phyloP scores from a whole-genome alignment of 495 filamentous ascomycete species.

The Antarctomyces pellizariae region DNA sequence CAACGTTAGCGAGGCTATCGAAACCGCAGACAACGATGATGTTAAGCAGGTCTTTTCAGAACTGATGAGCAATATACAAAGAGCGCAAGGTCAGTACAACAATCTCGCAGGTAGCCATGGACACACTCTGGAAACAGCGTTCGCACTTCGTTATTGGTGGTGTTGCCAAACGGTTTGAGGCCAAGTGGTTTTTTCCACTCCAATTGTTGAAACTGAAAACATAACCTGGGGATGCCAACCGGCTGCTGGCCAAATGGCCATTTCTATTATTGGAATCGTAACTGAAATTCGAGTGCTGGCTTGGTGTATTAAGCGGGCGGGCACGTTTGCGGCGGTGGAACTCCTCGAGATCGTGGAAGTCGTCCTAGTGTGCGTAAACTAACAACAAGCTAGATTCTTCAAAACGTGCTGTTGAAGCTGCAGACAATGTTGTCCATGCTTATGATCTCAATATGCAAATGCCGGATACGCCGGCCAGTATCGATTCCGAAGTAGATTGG shows the following conservation, averaged over 20 bases:
- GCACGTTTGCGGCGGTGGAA: no score
- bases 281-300: no score
- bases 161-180: no score
- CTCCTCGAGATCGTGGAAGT: no score
- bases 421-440: constrained; percentile 72
- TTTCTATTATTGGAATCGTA: no score
- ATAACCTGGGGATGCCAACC: no score
- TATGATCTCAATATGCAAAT: constrained; percentile 72
- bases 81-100: constrained; percentile 45
- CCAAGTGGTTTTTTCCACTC: no score
- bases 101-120: not conserved
- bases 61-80: constrained; percentile 51
- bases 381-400: constrained; percentile 34
- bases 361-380: not conserved
- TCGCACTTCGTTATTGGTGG: constrained; percentile 1
- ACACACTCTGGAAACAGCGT: not conserved
- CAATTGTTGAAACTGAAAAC: no score
- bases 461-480: constrained; percentile 27
- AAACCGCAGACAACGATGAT: constrained; percentile 24
- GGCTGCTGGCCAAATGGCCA: no score
- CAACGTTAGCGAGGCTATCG: constrained; percentile 46
- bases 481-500: constrained; percentile 1
- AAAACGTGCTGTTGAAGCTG: constrained; percentile 53
- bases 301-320: no score
- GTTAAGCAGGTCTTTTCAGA: constrained; percentile 32